These are phyloP conservation scores for Multifurca ochricompacta DNA, from an alignment of 768 basidiomycete species.

Conservation along the genomic window DNA sequence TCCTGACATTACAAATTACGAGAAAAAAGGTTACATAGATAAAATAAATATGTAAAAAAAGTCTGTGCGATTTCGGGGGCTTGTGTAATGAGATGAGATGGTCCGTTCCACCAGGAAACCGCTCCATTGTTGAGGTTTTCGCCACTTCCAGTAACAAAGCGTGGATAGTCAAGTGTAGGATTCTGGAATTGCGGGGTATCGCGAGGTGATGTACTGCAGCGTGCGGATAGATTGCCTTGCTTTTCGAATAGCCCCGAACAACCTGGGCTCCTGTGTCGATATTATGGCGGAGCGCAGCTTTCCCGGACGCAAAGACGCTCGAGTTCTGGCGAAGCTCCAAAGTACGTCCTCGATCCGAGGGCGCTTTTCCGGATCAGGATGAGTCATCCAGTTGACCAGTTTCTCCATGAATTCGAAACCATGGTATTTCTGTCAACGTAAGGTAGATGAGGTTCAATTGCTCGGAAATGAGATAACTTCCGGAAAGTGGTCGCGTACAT, in stretches of 20 bases:
- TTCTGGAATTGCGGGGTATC: not conserved
- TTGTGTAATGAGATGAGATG: too few species aligned
- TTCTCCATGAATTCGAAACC: constrained; percentile 25
- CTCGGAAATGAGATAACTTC: not conserved
- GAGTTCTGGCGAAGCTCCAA: not conserved
- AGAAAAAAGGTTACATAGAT: too few species aligned
- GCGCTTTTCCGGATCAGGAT: constrained; percentile 23
- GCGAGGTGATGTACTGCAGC: not conserved
- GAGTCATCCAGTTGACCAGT: constrained; percentile 25
- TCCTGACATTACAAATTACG: too few species aligned
- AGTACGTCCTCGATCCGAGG: constrained; percentile 22
- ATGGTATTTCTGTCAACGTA: constrained; percentile 20
- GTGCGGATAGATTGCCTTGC: constrained; percentile 2
- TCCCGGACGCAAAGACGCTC: not conserved
- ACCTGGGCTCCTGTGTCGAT: not conserved
- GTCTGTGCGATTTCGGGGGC: too few species aligned
- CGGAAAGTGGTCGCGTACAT: constrained; percentile 22
- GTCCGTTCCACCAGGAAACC: too few species aligned
- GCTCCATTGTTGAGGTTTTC: too few species aligned
- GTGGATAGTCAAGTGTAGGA: not conserved
- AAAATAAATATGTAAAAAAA: too few species aligned
- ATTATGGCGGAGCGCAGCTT: constrained; percentile 8
- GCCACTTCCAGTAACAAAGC: not conserved
- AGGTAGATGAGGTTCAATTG: not conserved
- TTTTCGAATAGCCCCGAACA: not conserved